Evolutionary conservation across 2,329 filamentous ascomycete genomes (phyloP).

Genomic region (Paracorniculantispora psalliotae): DNA sequence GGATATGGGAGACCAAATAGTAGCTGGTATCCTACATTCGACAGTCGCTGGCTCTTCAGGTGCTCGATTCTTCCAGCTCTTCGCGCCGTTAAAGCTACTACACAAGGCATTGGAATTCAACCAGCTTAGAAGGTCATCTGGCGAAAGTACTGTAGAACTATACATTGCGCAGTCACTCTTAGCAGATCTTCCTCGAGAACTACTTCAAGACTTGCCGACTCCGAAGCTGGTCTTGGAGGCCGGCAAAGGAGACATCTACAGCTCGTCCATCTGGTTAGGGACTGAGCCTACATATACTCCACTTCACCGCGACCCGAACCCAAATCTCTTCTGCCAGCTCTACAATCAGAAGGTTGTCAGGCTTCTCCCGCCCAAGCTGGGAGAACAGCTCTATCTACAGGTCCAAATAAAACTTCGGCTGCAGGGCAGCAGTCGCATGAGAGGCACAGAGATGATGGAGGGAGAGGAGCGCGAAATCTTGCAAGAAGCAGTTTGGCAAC

Average conservation of each 20-base stretch:
- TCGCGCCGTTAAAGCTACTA: slow-evolving; percentile 61
- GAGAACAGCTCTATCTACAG: slow-evolving; percentile 57
- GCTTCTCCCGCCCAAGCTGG: slow-evolving; percentile 61
- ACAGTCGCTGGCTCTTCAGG: slow-evolving; percentile 20
- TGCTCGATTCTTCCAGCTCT: slow-evolving; percentile 49
- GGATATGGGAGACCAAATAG: slow-evolving; percentile 25
- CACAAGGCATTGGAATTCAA: slow-evolving; percentile 52
- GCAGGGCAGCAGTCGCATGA: slow-evolving; percentile 46
- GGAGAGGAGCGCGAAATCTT: slow-evolving; percentile 64
- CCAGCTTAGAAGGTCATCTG: slow-evolving; percentile 13
- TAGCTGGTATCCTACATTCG: slow-evolving; percentile 27
- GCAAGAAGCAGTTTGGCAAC: slow-evolving; percentile 66
- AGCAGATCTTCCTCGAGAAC: slow-evolving; percentile 55
- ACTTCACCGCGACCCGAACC: slow-evolving; percentile 87
- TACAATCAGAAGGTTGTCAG: slow-evolving; percentile 67
- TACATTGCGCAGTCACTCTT: slow-evolving; percentile 85
- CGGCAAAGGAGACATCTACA: slow-evolving; percentile 81
- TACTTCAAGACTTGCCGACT: slow-evolving; percentile 62
- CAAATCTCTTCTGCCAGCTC: slow-evolving; percentile 85
- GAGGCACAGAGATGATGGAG: slow-evolving; percentile 88
- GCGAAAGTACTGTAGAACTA: slow-evolving; percentile 40
- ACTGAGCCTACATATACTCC: slow-evolving; percentile 83
- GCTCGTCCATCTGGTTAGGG: slow-evolving; percentile 83
- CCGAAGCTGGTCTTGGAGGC: slow-evolving; percentile 58
- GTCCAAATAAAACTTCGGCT: slow-evolving; percentile 39